Base-by-base conservation (phyloP, 2,329 filamentous ascomycete species). In the Fonsecaea monophora region DNA sequence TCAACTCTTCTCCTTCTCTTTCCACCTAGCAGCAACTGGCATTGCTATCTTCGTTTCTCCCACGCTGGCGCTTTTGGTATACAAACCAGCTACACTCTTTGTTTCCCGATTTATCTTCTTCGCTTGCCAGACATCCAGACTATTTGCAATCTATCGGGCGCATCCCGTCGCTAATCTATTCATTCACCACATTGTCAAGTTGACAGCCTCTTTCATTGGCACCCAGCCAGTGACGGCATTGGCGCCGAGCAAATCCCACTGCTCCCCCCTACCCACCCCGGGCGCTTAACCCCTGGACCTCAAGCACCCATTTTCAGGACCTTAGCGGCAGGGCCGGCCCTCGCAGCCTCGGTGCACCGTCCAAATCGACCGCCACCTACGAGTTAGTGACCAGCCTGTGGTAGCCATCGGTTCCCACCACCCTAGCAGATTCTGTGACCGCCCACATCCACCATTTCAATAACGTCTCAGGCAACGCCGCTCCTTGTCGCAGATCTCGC, bases 261-360 rank as follows among this genome's bases (percentile, higher is more conserved):
- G 15, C 64, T 40, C 59, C 61, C 64, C 53, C 40, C 59, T 37
- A 65, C 58, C 50, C 34, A 50, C 35, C 38, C 37, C 58, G 62
- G 68, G 70, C 70, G 70, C 70, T 72, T 72, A 72, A 69, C 71
- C 67, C 70, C 67, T 71, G 70, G 63, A 57, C 57, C 57, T 68
- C 60, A 56, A 66, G 48, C 54, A 53, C 65, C 35, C 50, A 45
- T 48, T 45, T 21, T 56, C 60, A 55, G 45, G 35, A 61, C 60
- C 60, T 40, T 25, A 58, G 64, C 68, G 65, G 64, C 68, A 66
- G 68, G 66, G 68, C 68, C 68, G 68, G 61, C 66, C 66, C 68
- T 68, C 66, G 63, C 57, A 62, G 65, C 66, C 53, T 64, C 53
- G 35, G 42, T 59, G 60, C 30, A 34, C 21, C 18, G 15, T 54